Base-by-base conservation (phyloP, 2,329 filamentous ascomycete species). In the Curvularia verruculosa region DNA sequence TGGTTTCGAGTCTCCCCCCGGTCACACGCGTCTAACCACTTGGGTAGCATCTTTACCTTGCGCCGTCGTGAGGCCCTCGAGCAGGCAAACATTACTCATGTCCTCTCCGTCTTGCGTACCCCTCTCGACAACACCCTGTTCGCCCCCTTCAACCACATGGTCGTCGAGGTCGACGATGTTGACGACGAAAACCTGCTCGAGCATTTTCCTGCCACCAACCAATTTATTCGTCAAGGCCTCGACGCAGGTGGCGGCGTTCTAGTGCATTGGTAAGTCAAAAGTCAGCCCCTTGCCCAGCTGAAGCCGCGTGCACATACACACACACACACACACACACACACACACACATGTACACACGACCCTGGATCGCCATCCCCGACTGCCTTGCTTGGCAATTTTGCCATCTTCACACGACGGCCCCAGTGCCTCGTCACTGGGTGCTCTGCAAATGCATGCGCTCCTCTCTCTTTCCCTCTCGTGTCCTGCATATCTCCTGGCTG, bases 131-230 rank as follows among this genome's bases (percentile, higher is more conserved):
- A 83, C 65, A 79, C 80, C 58, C 81, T 83, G 39, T 87, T 86
- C 70, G 82, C 84, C 61, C 81, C 83, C 40, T 92, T 87, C 74
- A 79, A 87, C 62, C 92, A 96, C 74, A 83, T 91, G 66, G 83
- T 87, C 59, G 89, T 98, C 63, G 89, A 96, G 64, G 87, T 97
- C 41, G 91, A 98, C 75, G 95, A 99, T 79, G 86, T 93, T 49
- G 91, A 94, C 19, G 92, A 97, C 70, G 89, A 93, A 66, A 91
- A 99, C 76, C 78, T 98, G 49, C 80, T 98, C 18, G 85, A 90
- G 60, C 87, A 96, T 75, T 89, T 98, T 59, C 86, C 92, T 6
- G 82, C 82, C 50, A 89, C 89, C 54, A 90, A 95, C 67, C 83
- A 83, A 46, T 99, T 96, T 77, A 96, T 98, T 66, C 86, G 94